These are phyloP conservation scores for Mycocentrospora acerina DNA, from an alignment of 2,329 filamentous ascomycete species.

Conservation along the genomic window DNA sequence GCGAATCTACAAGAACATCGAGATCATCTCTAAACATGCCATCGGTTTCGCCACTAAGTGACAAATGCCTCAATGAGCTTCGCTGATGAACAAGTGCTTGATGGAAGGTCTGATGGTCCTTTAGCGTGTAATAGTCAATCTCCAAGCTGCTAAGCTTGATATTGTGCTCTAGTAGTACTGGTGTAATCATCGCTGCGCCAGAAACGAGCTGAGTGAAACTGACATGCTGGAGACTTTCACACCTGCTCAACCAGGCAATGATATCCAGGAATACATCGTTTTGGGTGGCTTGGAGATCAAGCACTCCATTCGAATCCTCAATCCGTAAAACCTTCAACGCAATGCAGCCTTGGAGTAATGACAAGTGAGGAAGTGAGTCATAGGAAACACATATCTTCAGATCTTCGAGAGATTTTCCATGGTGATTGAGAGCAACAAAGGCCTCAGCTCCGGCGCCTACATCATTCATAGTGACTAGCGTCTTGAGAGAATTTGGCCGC, in stretches of 20 bases:
- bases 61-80: constrained; percentile 48
- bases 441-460: constrained; percentile 58
- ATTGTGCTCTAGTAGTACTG: constrained; percentile 50
- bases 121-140: constrained; percentile 52
- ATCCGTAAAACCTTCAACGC: constrained; percentile 53
- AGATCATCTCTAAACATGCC: constrained; percentile 50
- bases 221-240: constrained; percentile 53
- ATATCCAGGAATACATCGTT: constrained; percentile 56
- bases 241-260: constrained; percentile 58
- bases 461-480: constrained; percentile 60
- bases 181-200: constrained; percentile 55
- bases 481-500: constrained; percentile 57
- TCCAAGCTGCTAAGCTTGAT: constrained; percentile 53
- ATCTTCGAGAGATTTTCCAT: constrained; percentile 57
- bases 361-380: constrained; percentile 53
- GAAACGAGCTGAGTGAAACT: constrained; percentile 54
- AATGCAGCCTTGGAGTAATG: constrained; percentile 52
- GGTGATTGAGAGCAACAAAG: constrained; percentile 55
- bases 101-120: constrained; percentile 56
- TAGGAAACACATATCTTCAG: constrained; percentile 54
- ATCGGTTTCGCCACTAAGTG: constrained; percentile 52
- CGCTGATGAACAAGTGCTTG: constrained; percentile 56
- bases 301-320: constrained; percentile 46
- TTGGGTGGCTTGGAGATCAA: constrained; percentile 54
- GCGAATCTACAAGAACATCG: constrained; percentile 52